These are phyloP conservation scores for Moesziomyces antarcticus DNA, from an alignment of 1,284 basidiomycete genomes.

Conservation along the genomic window DNA sequence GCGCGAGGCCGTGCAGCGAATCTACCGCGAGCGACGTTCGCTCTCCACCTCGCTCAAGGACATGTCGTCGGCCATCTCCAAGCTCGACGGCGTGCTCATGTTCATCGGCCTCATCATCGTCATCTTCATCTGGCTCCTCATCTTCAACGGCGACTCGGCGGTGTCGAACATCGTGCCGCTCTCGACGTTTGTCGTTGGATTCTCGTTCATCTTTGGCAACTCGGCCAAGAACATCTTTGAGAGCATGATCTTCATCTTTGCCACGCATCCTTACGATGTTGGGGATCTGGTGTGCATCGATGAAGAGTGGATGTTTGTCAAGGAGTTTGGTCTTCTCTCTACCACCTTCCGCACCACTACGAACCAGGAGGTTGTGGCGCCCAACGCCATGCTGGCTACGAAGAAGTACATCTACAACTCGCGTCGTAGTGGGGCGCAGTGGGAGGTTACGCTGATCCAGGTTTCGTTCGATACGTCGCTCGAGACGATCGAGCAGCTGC, in stretches of 20 bases:
- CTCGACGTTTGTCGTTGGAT: conserved; percentile 76
- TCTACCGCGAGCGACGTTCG: conserved; percentile 81
- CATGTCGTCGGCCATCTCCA: conserved; percentile 60
- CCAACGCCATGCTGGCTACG: conserved; percentile 79
- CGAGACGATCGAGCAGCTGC: conserved; percentile 75
- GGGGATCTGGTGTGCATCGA: conserved; percentile 67
- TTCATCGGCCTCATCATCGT: conserved; percentile 74
- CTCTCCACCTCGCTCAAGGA: conserved; percentile 75
- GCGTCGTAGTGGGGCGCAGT: conserved; percentile 71
- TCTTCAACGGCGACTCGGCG: conserved; percentile 79
- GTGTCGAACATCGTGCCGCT: conserved; percentile 82
- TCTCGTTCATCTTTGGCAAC: conserved; percentile 75
- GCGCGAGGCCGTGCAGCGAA: conserved; percentile 83
- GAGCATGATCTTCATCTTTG: conserved; percentile 77
- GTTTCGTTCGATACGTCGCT: conserved; percentile 66
- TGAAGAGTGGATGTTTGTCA: conserved; percentile 66
- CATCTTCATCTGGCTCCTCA: conserved; percentile 80
- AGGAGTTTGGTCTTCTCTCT: conserved; percentile 78
- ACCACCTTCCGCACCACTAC: conserved; percentile 82
- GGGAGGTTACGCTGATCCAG: conserved; percentile 75
- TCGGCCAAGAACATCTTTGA: conserved; percentile 84
- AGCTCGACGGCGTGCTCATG: conserved; percentile 71
- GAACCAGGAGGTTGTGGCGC: conserved; percentile 81
- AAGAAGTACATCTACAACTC: conserved; percentile 78
- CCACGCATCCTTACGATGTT: conserved; percentile 69